A percentile compares a stretch with the other conserved stretches of the same genome.
phyloP scores from a whole-genome alignment of 495 filamentous ascomycete genomes.

The Podospora sp. region DNA sequence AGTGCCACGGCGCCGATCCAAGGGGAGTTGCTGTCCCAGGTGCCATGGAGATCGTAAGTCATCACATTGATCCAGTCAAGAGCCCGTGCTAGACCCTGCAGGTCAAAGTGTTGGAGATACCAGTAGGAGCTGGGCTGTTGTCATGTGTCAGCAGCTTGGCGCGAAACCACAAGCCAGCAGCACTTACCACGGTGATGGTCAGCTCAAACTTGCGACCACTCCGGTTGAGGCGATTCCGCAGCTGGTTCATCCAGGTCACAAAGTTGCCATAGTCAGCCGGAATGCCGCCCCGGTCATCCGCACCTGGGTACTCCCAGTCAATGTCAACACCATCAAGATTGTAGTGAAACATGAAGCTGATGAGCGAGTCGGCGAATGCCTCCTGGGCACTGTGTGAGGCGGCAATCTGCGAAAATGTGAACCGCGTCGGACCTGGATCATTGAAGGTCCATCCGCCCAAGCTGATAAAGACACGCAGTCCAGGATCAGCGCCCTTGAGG shows the following conservation, averaged over 20 bases:
- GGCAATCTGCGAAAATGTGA: conserved; percentile 26
- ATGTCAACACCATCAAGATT: conserved; percentile 28
- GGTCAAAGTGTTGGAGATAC: conserved; percentile 59
- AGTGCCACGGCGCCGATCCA: conserved; percentile 37
- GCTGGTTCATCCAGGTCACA: background rate
- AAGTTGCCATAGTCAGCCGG: background rate
- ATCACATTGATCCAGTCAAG: conserved; percentile 62
- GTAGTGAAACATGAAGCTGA: conserved; percentile 19
- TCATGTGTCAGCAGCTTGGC: too few relatives aligned
- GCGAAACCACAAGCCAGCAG: too few relatives aligned
- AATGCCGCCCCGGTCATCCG: background rate
- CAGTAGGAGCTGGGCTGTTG: conserved; percentile 56
- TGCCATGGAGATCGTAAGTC: conserved; percentile 52
- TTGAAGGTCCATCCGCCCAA: conserved; percentile 51
- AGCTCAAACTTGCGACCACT: conserved; percentile 17
- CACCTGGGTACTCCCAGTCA: too few relatives aligned
- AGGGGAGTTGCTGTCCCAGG: conserved; percentile 26
- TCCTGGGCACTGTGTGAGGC: conserved; percentile 22
- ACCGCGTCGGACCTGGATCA: conserved; percentile 35
- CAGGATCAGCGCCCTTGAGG: too few relatives aligned
- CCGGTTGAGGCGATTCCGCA: background rate
- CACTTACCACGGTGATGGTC: conserved; percentile 45
- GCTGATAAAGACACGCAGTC: conserved; percentile 40
- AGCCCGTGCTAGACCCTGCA: conserved; percentile 36
- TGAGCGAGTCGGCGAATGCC: conserved; percentile 28